Evolutionary conservation across 768 basidiomycete genomes (phyloP), one percentile per base, ranked within the genome.

Genomic region (Serendipita vermifera): DNA sequence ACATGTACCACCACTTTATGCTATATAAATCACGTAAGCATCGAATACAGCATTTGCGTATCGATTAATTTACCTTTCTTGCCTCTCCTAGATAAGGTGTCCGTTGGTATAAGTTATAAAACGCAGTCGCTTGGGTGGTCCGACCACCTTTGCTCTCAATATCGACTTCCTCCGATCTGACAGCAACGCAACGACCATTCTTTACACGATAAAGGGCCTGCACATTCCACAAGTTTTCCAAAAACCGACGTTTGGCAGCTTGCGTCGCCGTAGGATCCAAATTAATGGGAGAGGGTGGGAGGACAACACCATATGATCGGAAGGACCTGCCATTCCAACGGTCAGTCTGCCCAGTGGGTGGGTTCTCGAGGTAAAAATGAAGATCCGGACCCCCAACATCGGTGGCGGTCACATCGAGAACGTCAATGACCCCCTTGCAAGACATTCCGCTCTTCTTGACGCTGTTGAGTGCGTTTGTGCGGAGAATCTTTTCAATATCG

Each of bases 1-100:
- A 97, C 80, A 61, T 92, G 89, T 36, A 94, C 75, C 7, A 90
- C 83, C 22, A 91, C 79, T 71, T 92, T 93, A 27, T 83, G 85
- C 91, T 94, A 62, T 5, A 56, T 36, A 51, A 20, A 32, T 33
- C 51, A 54, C 7, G 57, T 57, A 26, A 33, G 40, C 51, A n/a
- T 43, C 54, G 41, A 40, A 46, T 55, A 41, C 22, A 60, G 17
- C 26, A 9, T 32, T 43, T 38, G 14, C 20, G 17, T 17, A 35
- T n/a, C 38, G 0, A 7, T 13, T 43, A 17, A 58, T 68, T 48
- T 51, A 89, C 91, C 79, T 93, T 93, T 69, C 80, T 85, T 2
- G 71, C 70, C 63, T 90, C 85, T 62, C 81, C 79, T 7, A 91
- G 69, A 65, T 87, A 91, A 2, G 82, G 82, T 9, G 79, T 84